Percentiles rank a stretch among this genome's conserved stretches.
These are phyloP conservation scores for Neonectria hederae DNA, from an alignment of 2,329 filamentous ascomycete species.

Conservation along the genomic window DNA sequence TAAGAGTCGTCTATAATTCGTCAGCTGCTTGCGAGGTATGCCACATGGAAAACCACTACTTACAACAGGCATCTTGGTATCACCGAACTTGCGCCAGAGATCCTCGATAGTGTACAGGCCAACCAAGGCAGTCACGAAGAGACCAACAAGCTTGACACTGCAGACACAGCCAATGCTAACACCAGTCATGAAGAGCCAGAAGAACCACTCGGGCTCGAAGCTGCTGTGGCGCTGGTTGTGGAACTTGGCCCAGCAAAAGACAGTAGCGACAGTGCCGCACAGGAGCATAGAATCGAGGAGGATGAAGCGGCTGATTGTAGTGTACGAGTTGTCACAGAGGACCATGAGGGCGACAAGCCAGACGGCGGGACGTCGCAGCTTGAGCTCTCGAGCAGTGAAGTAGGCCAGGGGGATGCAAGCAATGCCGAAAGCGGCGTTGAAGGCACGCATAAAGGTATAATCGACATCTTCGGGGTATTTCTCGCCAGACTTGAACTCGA, in stretches of 20 bases:
- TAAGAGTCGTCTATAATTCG: conserved; percentile 65
- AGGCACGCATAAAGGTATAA: conserved; percentile 98
- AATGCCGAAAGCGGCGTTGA: conserved; percentile 95
- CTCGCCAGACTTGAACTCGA: conserved; percentile 99
- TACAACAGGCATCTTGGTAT: conserved; percentile 88
- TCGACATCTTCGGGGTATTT: conserved; percentile 92
- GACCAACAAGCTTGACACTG: conserved; percentile 97
- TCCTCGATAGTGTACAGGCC: conserved; percentile 96
- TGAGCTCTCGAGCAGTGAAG: conserved; percentile 91
- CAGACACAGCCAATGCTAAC: conserved; percentile 97
- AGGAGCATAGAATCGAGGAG: conserved; percentile 98
- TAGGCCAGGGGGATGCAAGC: conserved; percentile 94
- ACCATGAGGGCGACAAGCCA: conserved; percentile 98
- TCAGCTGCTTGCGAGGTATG: conserved; percentile 16
- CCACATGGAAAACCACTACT: conserved; percentile 39
- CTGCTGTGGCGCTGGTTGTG: conserved; percentile 86
- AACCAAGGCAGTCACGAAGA: conserved; percentile 94
- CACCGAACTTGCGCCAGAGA: conserved; percentile 97
- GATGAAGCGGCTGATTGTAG: conserved; percentile 98
- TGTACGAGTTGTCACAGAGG: conserved; percentile 98
- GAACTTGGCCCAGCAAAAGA: conserved; percentile 97
- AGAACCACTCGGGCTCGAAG: conserved; percentile 92
- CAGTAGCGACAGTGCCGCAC: conserved; percentile 97
- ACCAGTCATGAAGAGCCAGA: conserved; percentile 93
- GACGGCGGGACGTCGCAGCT: conserved; percentile 84